These are phyloP conservation scores for Oxyria digyna DNA, from an alignment of 148 eudicot genomes.

Conservation along the genomic window DNA sequence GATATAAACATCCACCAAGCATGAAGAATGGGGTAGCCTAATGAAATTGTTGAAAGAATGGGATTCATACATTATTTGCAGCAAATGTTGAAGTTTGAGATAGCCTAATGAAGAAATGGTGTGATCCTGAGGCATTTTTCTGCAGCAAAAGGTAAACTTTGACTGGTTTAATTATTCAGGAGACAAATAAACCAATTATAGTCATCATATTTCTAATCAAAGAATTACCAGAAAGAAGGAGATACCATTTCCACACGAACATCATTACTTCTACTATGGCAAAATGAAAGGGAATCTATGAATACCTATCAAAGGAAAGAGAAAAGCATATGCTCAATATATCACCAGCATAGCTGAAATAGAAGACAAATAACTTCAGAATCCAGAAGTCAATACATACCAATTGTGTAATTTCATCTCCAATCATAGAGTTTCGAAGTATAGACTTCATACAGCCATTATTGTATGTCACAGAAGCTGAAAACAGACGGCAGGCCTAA, in stretches of 20 bases:
- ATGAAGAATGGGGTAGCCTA: no score
- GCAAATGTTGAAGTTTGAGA: slow-evolving; percentile 37
- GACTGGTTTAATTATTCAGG: slow-evolving; percentile 8
- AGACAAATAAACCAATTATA: not conserved
- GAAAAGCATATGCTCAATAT: not conserved
- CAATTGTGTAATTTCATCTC: slow-evolving; percentile 33
- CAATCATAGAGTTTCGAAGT: slow-evolving; percentile 26
- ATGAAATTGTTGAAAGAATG: no score
- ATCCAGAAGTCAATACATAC: slow-evolving; percentile 23
- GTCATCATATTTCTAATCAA: slow-evolving; percentile 5
- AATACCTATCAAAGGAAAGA: slow-evolving; percentile 31
- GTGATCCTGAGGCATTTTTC: slow-evolving; percentile 33
- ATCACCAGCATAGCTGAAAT: not conserved
- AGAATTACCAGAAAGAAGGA: slow-evolving; percentile 43
- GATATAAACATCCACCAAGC: not conserved
- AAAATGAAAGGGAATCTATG: slow-evolving; percentile 26
- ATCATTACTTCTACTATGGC: slow-evolving; percentile 17
- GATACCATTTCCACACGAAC: slow-evolving; percentile 56
- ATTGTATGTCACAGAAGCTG: slow-evolving; percentile 16
- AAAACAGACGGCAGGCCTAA: slow-evolving; percentile 40
- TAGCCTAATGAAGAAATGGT: slow-evolving; percentile 54
- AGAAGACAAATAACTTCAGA: not conserved
- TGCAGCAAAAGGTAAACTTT: slow-evolving; percentile 20
- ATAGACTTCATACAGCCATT: slow-evolving; percentile 23
- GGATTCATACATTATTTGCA: slow-evolving; percentile 56